A percentile compares a stretch with the other conserved stretches of the same genome.
phyloP scores from a whole-genome alignment of 352 stramenopile genomes.

The Globisporangium nunn region DNA sequence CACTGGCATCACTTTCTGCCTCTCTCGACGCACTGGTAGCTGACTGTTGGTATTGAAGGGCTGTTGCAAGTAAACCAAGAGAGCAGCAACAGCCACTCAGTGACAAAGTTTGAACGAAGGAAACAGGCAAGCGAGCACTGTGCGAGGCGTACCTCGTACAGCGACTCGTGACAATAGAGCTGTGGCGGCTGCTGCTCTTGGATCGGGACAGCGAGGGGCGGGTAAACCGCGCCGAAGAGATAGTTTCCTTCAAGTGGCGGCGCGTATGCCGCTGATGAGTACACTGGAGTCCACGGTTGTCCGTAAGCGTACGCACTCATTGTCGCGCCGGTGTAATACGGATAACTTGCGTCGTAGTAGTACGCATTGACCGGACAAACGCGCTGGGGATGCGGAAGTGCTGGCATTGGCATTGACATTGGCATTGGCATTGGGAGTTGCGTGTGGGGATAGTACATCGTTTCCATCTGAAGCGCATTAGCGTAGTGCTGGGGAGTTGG shows the following conservation, averaged over 20 bases:
- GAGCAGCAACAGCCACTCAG: background rate
- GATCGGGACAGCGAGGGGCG: background rate
- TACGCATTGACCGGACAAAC: conserved; percentile 11
- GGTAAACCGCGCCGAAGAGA: background rate
- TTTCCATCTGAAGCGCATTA: background rate
- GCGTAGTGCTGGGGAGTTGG: background rate
- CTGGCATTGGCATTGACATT: background rate
- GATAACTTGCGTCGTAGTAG: conserved; percentile 6
- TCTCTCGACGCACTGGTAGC: background rate
- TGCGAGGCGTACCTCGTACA: conserved; percentile 8
- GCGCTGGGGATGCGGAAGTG: conserved; percentile 3
- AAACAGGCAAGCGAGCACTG: background rate
- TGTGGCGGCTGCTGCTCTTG: background rate
- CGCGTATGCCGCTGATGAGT: background rate
- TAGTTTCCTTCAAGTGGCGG: background rate
- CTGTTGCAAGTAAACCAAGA: background rate
- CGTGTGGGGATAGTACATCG: background rate
- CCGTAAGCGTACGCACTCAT: conserved; percentile 5
- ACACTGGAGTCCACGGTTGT: conserved; percentile 3
- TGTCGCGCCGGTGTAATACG: conserved; percentile 3
- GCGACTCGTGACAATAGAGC: conserved; percentile 2
- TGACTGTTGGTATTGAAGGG: background rate
- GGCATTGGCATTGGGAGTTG: background rate
- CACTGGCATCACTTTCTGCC: conserved; percentile 11
- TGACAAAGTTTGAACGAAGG: too few relatives aligned